These are phyloP conservation scores for Elongisporangium anandrum DNA, from an alignment of 352 stramenopile genomes.

Conservation along the genomic window DNA sequence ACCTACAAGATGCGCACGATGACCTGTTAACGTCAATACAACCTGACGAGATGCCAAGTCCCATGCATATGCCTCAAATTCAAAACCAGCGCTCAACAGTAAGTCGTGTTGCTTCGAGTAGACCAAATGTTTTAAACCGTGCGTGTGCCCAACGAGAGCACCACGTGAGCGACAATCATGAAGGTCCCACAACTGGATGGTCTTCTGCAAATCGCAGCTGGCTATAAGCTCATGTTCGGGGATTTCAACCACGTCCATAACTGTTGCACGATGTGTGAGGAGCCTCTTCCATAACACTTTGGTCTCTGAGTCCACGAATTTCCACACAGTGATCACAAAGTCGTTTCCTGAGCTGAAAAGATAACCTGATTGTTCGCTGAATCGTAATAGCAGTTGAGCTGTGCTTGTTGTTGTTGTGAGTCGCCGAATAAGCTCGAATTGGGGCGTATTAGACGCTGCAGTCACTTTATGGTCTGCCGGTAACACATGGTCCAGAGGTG, in stretches of 20 bases:
- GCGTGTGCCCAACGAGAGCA: constrained; percentile 48
- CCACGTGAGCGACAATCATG: constrained; percentile 61
- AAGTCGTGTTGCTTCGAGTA: constrained; percentile 74
- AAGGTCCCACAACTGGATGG: constrained; percentile 79
- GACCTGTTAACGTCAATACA: constrained; percentile 58
- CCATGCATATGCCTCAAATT: constrained; percentile 82
- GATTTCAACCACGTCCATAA: constrained; percentile 71
- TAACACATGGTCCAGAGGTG: constrained; percentile 8
- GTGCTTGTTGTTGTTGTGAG: constrained; percentile 62
- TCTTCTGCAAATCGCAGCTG: constrained; percentile 69
- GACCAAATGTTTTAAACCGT: constrained; percentile 72
- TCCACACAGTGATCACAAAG: constrained; percentile 69
- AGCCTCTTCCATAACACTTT: constrained; percentile 60
- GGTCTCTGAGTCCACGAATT: constrained; percentile 44
- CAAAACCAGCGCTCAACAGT: constrained; percentile 77
- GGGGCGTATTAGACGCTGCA: constrained; percentile 13
- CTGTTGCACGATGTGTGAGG: constrained; percentile 42
- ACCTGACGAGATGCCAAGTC: constrained; percentile 76
- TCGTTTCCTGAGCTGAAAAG: constrained; percentile 67
- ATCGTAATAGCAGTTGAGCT: constrained; percentile 57
- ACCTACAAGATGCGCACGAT: constrained; percentile 70
- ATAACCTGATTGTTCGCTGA: constrained; percentile 45
- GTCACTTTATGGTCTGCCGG: constrained; percentile 6
- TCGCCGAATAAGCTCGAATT: constrained; percentile 36
- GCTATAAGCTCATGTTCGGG: constrained; percentile 69